Evolutionary conservation across 2,329 filamentous ascomycete species (phyloP).

Genomic region (Sarocladium strictum): DNA sequence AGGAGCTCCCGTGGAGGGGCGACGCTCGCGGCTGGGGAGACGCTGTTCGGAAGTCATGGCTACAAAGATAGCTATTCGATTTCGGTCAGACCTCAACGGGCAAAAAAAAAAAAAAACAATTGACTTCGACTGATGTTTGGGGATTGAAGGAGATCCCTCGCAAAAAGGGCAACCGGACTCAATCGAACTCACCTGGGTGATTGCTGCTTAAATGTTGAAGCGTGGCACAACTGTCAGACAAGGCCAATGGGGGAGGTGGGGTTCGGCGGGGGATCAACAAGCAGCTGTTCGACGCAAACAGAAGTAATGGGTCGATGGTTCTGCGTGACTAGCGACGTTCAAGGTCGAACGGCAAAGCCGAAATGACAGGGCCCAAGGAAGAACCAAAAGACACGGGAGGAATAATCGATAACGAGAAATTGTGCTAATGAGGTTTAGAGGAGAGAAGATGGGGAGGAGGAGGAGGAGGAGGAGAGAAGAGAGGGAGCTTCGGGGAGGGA

Average conservation of each 20-base stretch:
- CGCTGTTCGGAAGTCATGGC: slow-evolving; percentile 30
- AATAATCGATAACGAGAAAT: not conserved
- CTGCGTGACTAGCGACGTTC: not conserved
- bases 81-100: not conserved
- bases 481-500: not conserved
- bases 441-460: not conserved
- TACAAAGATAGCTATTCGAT: not conserved
- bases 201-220: not conserved
- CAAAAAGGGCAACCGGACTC: not conserved
- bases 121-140: no score
- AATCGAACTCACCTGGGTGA: not conserved
- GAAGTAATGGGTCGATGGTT: not conserved
- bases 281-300: not conserved
- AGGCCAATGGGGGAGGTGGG: not conserved
- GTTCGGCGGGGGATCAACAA: slow-evolving; percentile 6
- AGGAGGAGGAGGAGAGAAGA: not conserved
- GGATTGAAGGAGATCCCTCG: no score
- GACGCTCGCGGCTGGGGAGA: slow-evolving; percentile 63
- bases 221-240: not conserved
- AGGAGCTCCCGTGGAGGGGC: slow-evolving; percentile 74
- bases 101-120: no score
- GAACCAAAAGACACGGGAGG: not conserved
- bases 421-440: not conserved
- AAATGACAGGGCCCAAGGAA: not conserved
- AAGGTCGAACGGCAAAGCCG: not conserved